phyloP scores from a whole-genome alignment of 108 stramenopile species.

The Nitzschia inconspicua region DNA sequence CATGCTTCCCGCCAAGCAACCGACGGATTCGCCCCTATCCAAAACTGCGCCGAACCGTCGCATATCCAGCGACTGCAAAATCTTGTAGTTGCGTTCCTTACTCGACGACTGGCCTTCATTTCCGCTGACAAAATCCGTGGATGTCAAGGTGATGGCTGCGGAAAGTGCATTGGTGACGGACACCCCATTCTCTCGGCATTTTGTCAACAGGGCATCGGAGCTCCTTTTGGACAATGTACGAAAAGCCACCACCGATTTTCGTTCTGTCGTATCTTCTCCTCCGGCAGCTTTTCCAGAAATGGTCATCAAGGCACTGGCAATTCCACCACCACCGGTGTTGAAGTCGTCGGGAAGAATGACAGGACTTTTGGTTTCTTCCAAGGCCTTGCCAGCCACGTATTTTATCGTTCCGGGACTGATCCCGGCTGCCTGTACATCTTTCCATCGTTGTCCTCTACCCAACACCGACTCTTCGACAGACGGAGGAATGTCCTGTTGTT shows the following conservation, averaged over 20 bases:
- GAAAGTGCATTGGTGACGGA: slow-evolving; percentile 75
- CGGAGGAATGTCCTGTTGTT: slow-evolving; percentile 52
- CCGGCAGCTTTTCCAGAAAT: slow-evolving; percentile 80
- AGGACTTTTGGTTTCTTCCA: slow-evolving; percentile 71
- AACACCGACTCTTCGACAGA: slow-evolving; percentile 78
- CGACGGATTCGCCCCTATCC: slow-evolving; percentile 75
- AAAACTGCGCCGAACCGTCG: slow-evolving; percentile 68
- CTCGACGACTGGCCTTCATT: slow-evolving; percentile 32
- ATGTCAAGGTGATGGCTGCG: slow-evolving; percentile 67
- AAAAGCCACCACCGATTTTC: slow-evolving; percentile 60
- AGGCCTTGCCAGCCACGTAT: slow-evolving; percentile 78
- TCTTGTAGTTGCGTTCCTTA: slow-evolving; percentile 77
- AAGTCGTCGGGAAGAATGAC: slow-evolving; percentile 75
- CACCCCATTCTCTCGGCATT: slow-evolving; percentile 68
- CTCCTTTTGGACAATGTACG: slow-evolving; percentile 53
- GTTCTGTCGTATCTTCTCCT: slow-evolving; percentile 50
- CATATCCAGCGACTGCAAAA: slow-evolving; percentile 86
- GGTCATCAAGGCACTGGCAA: slow-evolving; percentile 63
- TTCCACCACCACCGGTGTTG: slow-evolving; percentile 18
- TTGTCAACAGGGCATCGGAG: slow-evolving; percentile 46
- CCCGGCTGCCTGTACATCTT: slow-evolving; percentile 39
- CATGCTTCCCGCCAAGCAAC: slow-evolving; percentile 80
- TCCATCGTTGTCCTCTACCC: slow-evolving; percentile 44
- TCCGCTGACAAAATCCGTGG: slow-evolving; percentile 74
- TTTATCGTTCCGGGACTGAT: slow-evolving; percentile 46